A percentile compares a stretch with the other conserved stretches of the same genome.
Evolutionary conservation across 1,284 basidiomycete genomes (phyloP).

Genomic region (Boletus semigastroideus): DNA sequence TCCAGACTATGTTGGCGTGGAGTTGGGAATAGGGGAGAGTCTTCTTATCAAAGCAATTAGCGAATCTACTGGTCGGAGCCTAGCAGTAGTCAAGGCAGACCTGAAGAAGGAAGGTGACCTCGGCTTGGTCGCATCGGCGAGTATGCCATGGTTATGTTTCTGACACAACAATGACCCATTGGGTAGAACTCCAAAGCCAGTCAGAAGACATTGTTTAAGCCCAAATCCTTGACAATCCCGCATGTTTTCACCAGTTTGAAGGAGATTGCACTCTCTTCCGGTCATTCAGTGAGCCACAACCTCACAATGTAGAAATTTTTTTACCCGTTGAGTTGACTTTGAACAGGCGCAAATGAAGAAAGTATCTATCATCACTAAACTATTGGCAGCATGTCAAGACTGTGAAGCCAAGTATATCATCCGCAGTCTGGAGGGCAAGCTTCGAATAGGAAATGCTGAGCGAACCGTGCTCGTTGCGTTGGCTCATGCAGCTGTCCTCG

Average conservation of each 20-base stretch:
- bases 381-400: slow-evolving; percentile 90
- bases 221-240: slow-evolving; percentile 86
- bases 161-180: neutral
- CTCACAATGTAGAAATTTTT: neutral
- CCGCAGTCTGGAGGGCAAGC: slow-evolving; percentile 93
- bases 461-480: slow-evolving; percentile 88
- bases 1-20: slow-evolving; percentile 95
- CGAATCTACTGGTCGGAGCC: slow-evolving; percentile 89
- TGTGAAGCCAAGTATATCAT: slow-evolving; percentile 95
- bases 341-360: slow-evolving; percentile 86
- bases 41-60: slow-evolving; percentile 94
- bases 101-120: slow-evolving; percentile 94
- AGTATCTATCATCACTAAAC: slow-evolving; percentile 92
- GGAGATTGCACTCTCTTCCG: slow-evolving; percentile 84
- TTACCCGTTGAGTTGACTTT: neutral
- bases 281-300: slow-evolving; percentile 64
- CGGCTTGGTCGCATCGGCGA: slow-evolving; percentile 91
- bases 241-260: slow-evolving; percentile 85
- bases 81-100: slow-evolving; percentile 85
- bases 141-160: neutral
- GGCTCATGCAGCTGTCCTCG: slow-evolving; percentile 82
- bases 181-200: slow-evolving; percentile 86
- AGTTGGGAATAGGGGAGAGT: slow-evolving; percentile 96
- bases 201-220: slow-evolving; percentile 95
- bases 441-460: slow-evolving; percentile 96